Evolutionary conservation across 129 eudicot genomes (phyloP).

Genomic region (Helichrysum umbraculigerum): DNA sequence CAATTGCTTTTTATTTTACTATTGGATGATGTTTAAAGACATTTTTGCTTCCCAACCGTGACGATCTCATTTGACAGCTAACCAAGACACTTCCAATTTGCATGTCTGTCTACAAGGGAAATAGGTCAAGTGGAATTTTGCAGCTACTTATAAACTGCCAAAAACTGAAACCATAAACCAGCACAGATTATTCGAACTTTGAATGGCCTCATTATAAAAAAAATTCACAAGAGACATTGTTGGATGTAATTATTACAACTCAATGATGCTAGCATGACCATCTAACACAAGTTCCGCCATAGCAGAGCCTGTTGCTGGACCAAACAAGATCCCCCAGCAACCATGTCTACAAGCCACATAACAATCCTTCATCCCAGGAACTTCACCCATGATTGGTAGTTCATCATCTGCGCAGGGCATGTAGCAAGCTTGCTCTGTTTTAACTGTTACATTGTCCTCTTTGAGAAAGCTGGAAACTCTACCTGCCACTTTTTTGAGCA

Average conservation of each 20-base stretch:
- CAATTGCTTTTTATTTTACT: conserved; percentile 10
- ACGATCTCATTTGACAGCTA: neutral
- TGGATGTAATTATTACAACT: neutral
- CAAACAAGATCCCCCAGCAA: conserved; percentile 82
- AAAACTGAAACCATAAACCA: neutral
- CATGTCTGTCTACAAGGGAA: neutral
- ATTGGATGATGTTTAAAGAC: conserved; percentile 7
- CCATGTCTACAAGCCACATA: conserved; percentile 81
- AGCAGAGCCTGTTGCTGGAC: conserved; percentile 88
- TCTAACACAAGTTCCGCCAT: conserved; percentile 82
- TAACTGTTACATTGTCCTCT: conserved; percentile 57
- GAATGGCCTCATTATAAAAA: neutral
- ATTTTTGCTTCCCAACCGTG: neutral
- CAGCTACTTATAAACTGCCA: neutral
- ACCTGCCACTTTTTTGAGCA: conserved; percentile 63
- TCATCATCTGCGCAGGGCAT: conserved; percentile 83
- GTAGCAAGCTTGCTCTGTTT: conserved; percentile 80
- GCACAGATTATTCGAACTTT: neutral
- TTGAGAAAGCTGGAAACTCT: conserved; percentile 57
- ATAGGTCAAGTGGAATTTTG: neutral
- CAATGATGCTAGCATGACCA: conserved; percentile 51
- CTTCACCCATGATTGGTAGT: conserved; percentile 73
- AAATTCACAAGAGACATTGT: neutral
- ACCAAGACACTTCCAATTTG: neutral
- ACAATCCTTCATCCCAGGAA: conserved; percentile 63